These are phyloP conservation scores for Rhododendron vialii DNA, from an alignment of 148 eudicot species.

Conservation along the genomic window DNA sequence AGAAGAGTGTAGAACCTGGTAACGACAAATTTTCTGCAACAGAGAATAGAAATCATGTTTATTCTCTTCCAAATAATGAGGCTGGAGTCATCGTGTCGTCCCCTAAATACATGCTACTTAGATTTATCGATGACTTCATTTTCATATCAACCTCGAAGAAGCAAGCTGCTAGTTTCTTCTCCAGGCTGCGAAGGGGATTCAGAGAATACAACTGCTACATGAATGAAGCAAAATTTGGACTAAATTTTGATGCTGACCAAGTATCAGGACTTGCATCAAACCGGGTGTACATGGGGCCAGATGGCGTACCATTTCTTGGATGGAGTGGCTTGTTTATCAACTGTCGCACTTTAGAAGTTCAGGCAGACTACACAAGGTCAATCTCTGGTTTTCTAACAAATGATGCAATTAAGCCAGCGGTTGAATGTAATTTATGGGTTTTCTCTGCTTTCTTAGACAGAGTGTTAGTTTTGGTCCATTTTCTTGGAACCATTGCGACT, in stretches of 20 bases:
- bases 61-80: conserved; percentile 11
- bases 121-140: conserved; percentile 84
- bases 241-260: conserved; percentile 44
- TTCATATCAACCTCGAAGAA: conserved; percentile 73
- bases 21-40: conserved; percentile 10
- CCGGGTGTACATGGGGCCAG: conserved; percentile 41
- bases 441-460: not conserved
- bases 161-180: conserved; percentile 56
- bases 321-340: conserved; percentile 98
- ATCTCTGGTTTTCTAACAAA: not conserved
- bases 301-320: conserved; percentile 59
- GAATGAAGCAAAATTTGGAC: conserved; percentile 71
- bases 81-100: conserved; percentile 4
- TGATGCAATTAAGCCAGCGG: not conserved
- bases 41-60: conserved; percentile 5
- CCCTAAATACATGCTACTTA: conserved; percentile 48
- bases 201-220: conserved; percentile 75
- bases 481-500: not conserved
- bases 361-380: conserved; percentile 88
- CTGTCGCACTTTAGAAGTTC: conserved; percentile 74
- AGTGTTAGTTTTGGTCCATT: not conserved
- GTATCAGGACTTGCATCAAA: conserved; percentile 25
- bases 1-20: conserved; percentile 23
- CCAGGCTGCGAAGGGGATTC: conserved; percentile 62
- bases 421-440: not conserved